Base-by-base conservation (phyloP, 148 eudicot species). In the Silene conica region DNA sequence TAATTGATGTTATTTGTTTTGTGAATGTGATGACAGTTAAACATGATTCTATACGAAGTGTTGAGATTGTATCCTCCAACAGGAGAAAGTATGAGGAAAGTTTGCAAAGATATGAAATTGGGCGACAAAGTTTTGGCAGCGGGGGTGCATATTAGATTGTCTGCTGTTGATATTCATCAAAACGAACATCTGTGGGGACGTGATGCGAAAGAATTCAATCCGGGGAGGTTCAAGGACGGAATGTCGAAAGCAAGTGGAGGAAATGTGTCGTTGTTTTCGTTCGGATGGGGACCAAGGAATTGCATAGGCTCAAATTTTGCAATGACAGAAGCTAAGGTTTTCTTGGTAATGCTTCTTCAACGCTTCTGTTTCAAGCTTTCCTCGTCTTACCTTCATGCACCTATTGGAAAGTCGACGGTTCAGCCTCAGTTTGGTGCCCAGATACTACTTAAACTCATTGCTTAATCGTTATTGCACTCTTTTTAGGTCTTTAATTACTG, bases 301-400 rank as follows among this genome's bases (percentile, higher is more conserved):
- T 83, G 86, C 69, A 72, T 83, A 1, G 86, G 86, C 14, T 77
- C 81, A 4, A 71, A 75, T 3, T 83, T 83, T n/a, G 86, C 86
- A 21, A 63, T 83, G 77, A 74, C 48, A 6, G 82, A 83, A 52
- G 86, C 83, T 0, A 80, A 75, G 70, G 48, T 80, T 38, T 34
- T 75, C 8, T 55, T 77, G 16, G 60, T 26, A 0, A 60, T 60
- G 34, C 46, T 75, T 13, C 22, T 67, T 34, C 65, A 67, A 56
- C 41, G 64, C 4, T 56, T 67, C 21, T 38, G 14, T 2, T 57
- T 75, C 1, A 41, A 67, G 57, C 46, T 75, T 5, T 38, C 43
- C 8, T 1, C 43, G 8, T 38, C 43, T 38, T 38, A 38, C 9
- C 8, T 5, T 5, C 43, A 38, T 38, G 43, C 8, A 38, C 43